phyloP scores from a whole-genome alignment of 139 green algal species.

The Spirogloea muscicola region DNA sequence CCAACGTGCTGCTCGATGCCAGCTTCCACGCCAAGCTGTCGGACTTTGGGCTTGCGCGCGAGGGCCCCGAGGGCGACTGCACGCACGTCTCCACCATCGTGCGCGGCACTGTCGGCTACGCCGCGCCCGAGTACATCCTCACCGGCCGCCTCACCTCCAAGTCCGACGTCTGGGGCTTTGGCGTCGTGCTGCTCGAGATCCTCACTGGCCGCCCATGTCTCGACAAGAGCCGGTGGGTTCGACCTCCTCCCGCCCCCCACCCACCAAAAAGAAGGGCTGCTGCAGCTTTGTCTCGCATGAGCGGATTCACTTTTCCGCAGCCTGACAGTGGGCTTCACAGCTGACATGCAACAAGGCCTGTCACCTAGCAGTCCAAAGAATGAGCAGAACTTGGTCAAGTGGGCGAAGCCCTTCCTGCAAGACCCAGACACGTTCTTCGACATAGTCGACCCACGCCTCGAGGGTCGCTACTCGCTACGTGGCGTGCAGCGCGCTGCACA shows the following conservation, averaged over 20 bases:
- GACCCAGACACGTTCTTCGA: background rate
- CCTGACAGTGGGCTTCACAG: too few relatives aligned
- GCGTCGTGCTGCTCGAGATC: constrained; percentile 85
- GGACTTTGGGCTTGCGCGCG: constrained; percentile 63
- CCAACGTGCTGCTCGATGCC: constrained; percentile 63
- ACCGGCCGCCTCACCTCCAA: constrained; percentile 76
- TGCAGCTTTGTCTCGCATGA: too few relatives aligned
- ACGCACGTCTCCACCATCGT: constrained; percentile 55
- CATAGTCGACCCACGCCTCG: constrained; percentile 17
- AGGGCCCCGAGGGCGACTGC: constrained; percentile 36
- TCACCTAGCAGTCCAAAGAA: too few relatives aligned
- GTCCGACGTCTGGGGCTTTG: constrained; percentile 81
- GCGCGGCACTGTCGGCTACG: constrained; percentile 70
- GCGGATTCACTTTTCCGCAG: too few relatives aligned
- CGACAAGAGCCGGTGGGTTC: too few relatives aligned
- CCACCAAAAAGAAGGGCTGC: too few relatives aligned
- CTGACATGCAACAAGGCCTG: too few relatives aligned
- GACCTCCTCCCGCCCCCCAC: too few relatives aligned
- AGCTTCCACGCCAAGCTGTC: constrained; percentile 68
- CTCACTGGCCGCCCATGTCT: constrained; percentile 73
- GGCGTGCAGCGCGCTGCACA: background rate
- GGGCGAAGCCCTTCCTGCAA: background rate
- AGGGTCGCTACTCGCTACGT: constrained; percentile 11
- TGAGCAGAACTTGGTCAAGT: constrained; percentile 7
- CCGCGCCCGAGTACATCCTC: constrained; percentile 95